Conservation (phyloP, 2,329 filamentous ascomycete species). For the Fusarium hainanense region DNA sequence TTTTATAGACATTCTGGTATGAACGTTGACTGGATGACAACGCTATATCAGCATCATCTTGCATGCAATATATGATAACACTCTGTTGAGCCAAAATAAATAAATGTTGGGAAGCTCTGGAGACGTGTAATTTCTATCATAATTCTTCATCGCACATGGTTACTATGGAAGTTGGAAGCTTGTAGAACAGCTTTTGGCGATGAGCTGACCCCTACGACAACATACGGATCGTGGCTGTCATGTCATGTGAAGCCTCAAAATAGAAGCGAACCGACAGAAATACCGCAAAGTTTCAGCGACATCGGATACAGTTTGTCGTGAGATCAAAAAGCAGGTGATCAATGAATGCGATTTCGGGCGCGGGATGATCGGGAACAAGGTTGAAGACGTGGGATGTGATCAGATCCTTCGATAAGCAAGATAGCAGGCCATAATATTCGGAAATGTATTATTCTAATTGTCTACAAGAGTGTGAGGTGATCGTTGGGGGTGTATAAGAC, state of each 20-base stretch:
- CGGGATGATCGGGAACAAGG: slow-evolving; percentile 16
- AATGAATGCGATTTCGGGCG: background rate
- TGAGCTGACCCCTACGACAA: background rate
- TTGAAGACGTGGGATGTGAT: slow-evolving; percentile 30
- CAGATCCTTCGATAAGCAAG: slow-evolving; percentile 16
- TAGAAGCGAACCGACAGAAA: background rate
- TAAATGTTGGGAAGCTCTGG: background rate
- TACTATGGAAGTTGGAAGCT: background rate
- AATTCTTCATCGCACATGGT: background rate
- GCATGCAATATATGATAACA: background rate
- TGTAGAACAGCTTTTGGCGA: background rate
- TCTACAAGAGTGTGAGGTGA: background rate
- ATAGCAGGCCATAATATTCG: slow-evolving; percentile 10
- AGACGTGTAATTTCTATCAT: background rate
- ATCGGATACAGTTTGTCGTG: slow-evolving; percentile 9
- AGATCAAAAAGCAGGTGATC: background rate
- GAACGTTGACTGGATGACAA: background rate
- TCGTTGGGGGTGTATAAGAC: background rate
- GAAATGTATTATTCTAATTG: background rate
- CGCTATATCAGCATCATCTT: slow-evolving; percentile 2
- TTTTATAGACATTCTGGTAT: background rate
- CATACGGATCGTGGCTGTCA: background rate
- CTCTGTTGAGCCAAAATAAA: no score
- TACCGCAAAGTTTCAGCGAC: slow-evolving; percentile 4
- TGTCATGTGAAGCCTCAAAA: slow-evolving; percentile 16